A percentile compares a stretch with the other conserved stretches of the same genome.
These are phyloP conservation scores for Termitomyces bulborhizus DNA, from an alignment of 768 basidiomycete species.

Conservation along the genomic window DNA sequence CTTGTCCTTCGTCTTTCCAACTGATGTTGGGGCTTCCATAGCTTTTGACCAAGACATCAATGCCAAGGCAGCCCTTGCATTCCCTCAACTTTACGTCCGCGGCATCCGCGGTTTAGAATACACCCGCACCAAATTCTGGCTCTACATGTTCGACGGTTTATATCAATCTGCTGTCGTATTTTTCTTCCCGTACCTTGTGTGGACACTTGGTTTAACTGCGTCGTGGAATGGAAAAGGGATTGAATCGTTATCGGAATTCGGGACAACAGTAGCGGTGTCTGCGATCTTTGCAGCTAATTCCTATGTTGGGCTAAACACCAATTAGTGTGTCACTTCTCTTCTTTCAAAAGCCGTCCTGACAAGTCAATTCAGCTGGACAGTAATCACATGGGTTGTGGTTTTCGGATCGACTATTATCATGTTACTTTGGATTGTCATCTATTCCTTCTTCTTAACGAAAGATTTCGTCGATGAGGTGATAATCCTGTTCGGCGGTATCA, in stretches of 20 bases:
- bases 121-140: slow-evolving; percentile 87
- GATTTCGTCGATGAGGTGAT: slow-evolving; percentile 70
- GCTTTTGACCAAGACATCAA: slow-evolving; percentile 97
- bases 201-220: slow-evolving; percentile 55
- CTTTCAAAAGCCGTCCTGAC: slow-evolving; percentile 13
- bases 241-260: slow-evolving; percentile 80
- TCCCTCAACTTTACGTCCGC: slow-evolving; percentile 92
- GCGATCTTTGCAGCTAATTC: slow-evolving; percentile 87
- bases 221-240: slow-evolving; percentile 80
- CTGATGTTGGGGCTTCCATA: slow-evolving; percentile 19
- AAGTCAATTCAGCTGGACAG: slow-evolving; percentile 56
- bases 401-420: slow-evolving; percentile 77
- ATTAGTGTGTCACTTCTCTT: slow-evolving; percentile 52
- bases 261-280: slow-evolving; percentile 84
- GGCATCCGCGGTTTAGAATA: slow-evolving; percentile 94
- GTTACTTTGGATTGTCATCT: slow-evolving; percentile 84
- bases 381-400: slow-evolving; percentile 79
- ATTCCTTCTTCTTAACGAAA: slow-evolving; percentile 70
- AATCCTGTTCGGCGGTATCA: slow-evolving; percentile 70
- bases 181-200: slow-evolving; percentile 77
- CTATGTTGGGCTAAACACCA: slow-evolving; percentile 84
- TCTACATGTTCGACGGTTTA: slow-evolving; percentile 90
- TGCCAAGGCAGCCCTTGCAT: slow-evolving; percentile 82
- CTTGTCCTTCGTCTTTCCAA: neutral
- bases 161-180: slow-evolving; percentile 88